Evolutionary conservation across 2,329 filamentous ascomycete species (phyloP), one percentile per base, ranked within the genome.

Genomic region (Aspergillus tubingensis): DNA sequence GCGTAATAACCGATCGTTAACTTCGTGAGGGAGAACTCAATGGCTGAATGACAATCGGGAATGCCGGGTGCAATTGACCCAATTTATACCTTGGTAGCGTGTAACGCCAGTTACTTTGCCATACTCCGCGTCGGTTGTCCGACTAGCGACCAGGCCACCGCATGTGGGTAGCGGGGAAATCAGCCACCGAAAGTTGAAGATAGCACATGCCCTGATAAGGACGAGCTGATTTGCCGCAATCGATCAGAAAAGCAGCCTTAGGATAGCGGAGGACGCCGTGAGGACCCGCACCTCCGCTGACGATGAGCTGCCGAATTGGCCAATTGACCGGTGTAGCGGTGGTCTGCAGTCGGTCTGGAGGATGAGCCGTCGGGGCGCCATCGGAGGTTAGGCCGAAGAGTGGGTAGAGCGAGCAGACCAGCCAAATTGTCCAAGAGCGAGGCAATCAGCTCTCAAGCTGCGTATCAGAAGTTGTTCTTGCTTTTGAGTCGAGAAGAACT

Each of bases 171-270:
- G 51, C n/a, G 19, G 38, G n/a, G 57, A 43, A 32, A n/a, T 57
- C 30, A 59, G 39, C 21, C 19, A 13, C 41, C 47, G 41, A 44
- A 23, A 36, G 52, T 52, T 43, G 52, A 52, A 53, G 63, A 65
- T 67, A 59, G 60, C 71, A 69, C 71, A 74, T 73, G 72, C 58
- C 36, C 59, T 63, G 66, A 69, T 67, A 67, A 68, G 58, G 55
- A 56, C 10, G 25, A 36, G 60, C 64, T 72, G 69, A 74, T 74
- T 74, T 61, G 52, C 38, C 51, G 25, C 23, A 38, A 13, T 27
- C 38, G 62, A 64, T 55, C 27, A 43, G 39, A 51, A 61, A 62
- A 68, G 64, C 59, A 65, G 58, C 38, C 32, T 44, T 23, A 23
- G 17, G 50, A 43, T 36, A 17, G 39, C 47, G 39, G 62, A 62